A percentile compares a stretch with the other conserved stretches of the same genome.
Conservation (phyloP, 2,329 filamentous ascomycete genomes). For the Pleomassaria siparia region DNA sequence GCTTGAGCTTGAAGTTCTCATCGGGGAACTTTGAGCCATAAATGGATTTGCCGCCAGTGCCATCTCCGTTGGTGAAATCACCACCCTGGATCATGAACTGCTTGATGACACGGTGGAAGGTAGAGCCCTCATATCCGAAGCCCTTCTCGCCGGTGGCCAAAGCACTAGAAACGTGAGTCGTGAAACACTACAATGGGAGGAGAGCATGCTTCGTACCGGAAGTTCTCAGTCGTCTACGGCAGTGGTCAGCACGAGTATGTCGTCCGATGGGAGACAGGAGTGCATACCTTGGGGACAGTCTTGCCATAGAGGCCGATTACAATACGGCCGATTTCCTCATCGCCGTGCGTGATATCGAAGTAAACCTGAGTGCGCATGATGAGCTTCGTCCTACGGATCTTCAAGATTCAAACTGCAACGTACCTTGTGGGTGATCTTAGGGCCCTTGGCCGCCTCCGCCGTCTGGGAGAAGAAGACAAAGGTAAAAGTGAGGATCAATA, state of each 20-base stretch:
- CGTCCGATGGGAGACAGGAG: background rate
- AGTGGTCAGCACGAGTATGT: slow-evolving; percentile 11
- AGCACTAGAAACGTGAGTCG: slow-evolving; percentile 55
- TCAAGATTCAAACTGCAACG: slow-evolving; percentile 6
- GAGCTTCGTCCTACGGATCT: background rate
- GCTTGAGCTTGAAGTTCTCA: slow-evolving; percentile 95
- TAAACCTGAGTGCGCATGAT: slow-evolving; percentile 57
- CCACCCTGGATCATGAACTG: slow-evolving; percentile 90
- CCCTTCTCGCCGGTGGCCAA: slow-evolving; percentile 85
- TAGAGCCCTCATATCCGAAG: slow-evolving; percentile 78
- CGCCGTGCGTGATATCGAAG: slow-evolving; percentile 80
- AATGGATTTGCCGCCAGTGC: slow-evolving; percentile 85
- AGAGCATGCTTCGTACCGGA: slow-evolving; percentile 51
- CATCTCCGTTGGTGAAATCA: slow-evolving; percentile 81
- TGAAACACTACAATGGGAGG: background rate
- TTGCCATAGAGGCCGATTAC: slow-evolving; percentile 85
- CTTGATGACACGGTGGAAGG: slow-evolving; percentile 90
- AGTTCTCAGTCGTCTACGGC: slow-evolving; percentile 63
- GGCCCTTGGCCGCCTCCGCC: slow-evolving; percentile 61
- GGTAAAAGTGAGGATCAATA: slow-evolving; percentile 72
- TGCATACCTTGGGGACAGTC: slow-evolving; percentile 71
- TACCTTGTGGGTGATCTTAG: slow-evolving; percentile 93
- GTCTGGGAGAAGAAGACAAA: slow-evolving; percentile 41
- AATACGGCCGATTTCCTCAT: slow-evolving; percentile 71
- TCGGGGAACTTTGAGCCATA: slow-evolving; percentile 82